Evolutionary conservation across 2,329 filamentous ascomycete species (phyloP), one percentile per base, ranked within the genome.

Genomic region (Colletotrichum sp.): DNA sequence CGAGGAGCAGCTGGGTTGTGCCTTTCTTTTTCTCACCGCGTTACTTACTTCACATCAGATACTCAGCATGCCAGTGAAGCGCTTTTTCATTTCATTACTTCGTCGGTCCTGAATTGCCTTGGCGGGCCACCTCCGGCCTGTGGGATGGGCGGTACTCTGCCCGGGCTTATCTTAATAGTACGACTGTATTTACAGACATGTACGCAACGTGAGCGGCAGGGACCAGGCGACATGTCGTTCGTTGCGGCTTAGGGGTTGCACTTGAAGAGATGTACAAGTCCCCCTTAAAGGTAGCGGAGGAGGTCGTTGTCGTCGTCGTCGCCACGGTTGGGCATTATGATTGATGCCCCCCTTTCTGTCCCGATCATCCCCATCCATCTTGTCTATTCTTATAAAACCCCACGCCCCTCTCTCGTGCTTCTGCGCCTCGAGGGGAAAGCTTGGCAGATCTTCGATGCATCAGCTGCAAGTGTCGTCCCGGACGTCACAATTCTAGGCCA

Each of bases 391-490:
- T 69, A 73, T 69, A 73, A 76, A 64, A 57, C 70, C 39, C 64
- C 26, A 36, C 21, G 44, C 64, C 64, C 64, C 59, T 73, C 64
- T 60, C 34, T 65, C n/a, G 24, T 75, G 69, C 73, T 55, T 65
- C 69, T 57, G 39, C 39, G 18, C 69, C 36, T 32, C 39, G 30
- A 18, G n/a, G 26, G 15, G n/a, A 73, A 73, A 73, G 70, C 73
- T 73, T 76, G 64, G 73, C 59, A 24, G 73, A 69, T 69, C 59
- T 73, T 73, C 32, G 34, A 73, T 59, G 49, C 73, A 73, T 73
- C 49, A 55, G 24, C 44, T 36, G 55, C 70, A 49, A 62, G 34
- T 66, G n/a, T 57, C 18, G 57, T 52, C 24, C 26, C 16, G 66
- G 21, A 73, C 70, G 49, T 69, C 73, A 65, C 34, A 64, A 34